phyloP scores from a whole-genome alignment of 805 yeast species.

The Candida multigemmis region DNA sequence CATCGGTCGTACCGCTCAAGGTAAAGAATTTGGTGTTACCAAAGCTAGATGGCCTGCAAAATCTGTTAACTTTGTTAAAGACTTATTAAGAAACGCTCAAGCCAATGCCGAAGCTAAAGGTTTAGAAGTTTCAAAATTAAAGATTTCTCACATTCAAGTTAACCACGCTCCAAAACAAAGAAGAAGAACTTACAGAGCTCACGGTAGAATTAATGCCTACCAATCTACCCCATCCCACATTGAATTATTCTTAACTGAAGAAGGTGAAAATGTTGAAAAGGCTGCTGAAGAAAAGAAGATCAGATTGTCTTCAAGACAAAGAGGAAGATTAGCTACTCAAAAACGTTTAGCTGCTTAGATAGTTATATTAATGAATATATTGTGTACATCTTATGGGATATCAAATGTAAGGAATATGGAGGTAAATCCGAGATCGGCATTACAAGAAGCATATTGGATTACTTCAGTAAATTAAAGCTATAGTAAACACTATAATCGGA shows the following conservation, averaged over 20 bases:
- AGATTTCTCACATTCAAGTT: slow-evolving; percentile 97
- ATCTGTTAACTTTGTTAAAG: slow-evolving; percentile 92
- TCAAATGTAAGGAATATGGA: too few relatives aligned
- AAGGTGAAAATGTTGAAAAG: slow-evolving; percentile 88
- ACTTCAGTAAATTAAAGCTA: too few relatives aligned
- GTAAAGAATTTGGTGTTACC: slow-evolving; percentile 99
- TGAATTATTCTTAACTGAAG: slow-evolving; percentile 94
- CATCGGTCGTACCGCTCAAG: slow-evolving; percentile 99
- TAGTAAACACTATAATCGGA: too few relatives aligned
- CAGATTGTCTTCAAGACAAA: slow-evolving; percentile 85
- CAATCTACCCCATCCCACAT: slow-evolving; percentile 98
- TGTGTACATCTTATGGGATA: not conserved
- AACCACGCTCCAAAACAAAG: slow-evolving; percentile 99
- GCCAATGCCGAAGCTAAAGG: slow-evolving; percentile 99
- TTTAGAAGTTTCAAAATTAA: slow-evolving; percentile 88
- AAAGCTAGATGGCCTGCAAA: slow-evolving; percentile 99
- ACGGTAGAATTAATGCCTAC: slow-evolving; percentile 99
- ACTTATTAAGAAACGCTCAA: slow-evolving; percentile 93
- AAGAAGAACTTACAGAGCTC: slow-evolving; percentile 99
- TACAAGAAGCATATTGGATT: too few relatives aligned
- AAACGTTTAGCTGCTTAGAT: slow-evolving; percentile 58
- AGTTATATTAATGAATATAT: slow-evolving; percentile 2
- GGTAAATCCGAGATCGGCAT: too few relatives aligned
- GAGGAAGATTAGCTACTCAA: slow-evolving; percentile 83
- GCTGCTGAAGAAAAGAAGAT: slow-evolving; percentile 61